A percentile compares a stretch with the other conserved stretches of the same genome.
phyloP scores from a whole-genome alignment of 1,284 basidiomycete species.

The Leucoagaricus sp. region DNA sequence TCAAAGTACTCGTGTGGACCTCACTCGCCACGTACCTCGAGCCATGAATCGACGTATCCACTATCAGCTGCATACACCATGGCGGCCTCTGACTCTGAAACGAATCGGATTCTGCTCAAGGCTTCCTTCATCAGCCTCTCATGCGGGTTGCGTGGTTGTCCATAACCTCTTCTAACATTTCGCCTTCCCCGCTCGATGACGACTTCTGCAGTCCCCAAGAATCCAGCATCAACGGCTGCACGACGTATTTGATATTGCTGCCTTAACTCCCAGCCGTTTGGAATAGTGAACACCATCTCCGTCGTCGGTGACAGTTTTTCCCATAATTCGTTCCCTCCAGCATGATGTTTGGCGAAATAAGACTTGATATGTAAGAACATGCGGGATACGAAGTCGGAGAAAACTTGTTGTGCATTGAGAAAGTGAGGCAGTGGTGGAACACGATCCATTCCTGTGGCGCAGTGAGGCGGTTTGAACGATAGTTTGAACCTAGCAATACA shows the following conservation, averaged over 20 bases:
- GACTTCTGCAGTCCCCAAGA: conserved; percentile 3
- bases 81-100: conserved; percentile 10
- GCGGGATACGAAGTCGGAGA: conserved; percentile 18
- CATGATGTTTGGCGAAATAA: conserved; percentile 17
- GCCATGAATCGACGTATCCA: conserved; percentile 2
- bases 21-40: neutral
- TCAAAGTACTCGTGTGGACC: too few species aligned
- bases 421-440: neutral
- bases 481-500: conserved; percentile 26
- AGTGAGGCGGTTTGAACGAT: conserved; percentile 21
- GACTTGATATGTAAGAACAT: conserved; percentile 22
- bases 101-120: neutral
- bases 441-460: conserved; percentile 2
- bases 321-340: conserved; percentile 20
- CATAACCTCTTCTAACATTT: neutral
- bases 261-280: conserved; percentile 27
- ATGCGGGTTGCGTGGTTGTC: neutral
- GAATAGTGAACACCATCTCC: conserved; percentile 26
- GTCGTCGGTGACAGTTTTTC: conserved; percentile 16
- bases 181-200: neutral
- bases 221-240: conserved; percentile 23
- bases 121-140: neutral
- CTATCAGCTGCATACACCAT: conserved; percentile 7
- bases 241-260: conserved; percentile 25
- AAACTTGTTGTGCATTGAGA: neutral